These are phyloP conservation scores for Mycena polygramma DNA, from an alignment of 768 basidiomycete species.

Conservation along the genomic window DNA sequence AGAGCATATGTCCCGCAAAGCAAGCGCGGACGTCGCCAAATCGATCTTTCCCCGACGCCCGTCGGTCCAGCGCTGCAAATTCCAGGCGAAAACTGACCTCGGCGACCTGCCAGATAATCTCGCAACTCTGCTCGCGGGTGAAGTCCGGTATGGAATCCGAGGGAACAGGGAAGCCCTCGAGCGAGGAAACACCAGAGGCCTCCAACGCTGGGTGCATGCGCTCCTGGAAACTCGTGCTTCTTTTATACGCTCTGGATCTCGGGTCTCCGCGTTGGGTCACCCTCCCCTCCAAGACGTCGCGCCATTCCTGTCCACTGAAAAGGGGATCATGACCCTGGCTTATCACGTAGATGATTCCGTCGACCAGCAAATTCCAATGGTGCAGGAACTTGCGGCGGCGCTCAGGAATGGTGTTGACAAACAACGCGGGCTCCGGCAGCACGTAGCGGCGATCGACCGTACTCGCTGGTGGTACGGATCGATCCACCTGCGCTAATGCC, in stretches of 20 bases:
- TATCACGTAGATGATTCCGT: background rate
- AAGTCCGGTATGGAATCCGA: background rate
- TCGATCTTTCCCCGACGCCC: background rate
- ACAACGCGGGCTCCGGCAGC: background rate
- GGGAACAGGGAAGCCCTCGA: conserved; percentile 9
- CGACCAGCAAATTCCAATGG: background rate
- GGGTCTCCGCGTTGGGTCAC: background rate
- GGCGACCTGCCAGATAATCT: conserved; percentile 8
- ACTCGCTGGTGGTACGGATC: background rate
- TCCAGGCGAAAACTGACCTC: conserved; percentile 11
- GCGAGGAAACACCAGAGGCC: background rate
- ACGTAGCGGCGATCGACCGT: background rate
- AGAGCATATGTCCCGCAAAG: conserved; percentile 2
- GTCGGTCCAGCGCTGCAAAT: conserved; percentile 5
- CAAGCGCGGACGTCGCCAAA: background rate
- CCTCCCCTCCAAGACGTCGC: background rate
- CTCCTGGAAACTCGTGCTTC: background rate
- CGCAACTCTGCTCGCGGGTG: background rate
- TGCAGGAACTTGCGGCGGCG: background rate
- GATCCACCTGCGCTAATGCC: background rate
- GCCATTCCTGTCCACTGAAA: background rate
- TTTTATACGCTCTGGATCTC: background rate
- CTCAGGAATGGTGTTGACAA: background rate
- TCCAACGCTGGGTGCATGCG: background rate
- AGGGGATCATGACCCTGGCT: background rate